Conservation (phyloP, 2,329 filamentous ascomycete species). For the Colletotrichum godetiae region DNA sequence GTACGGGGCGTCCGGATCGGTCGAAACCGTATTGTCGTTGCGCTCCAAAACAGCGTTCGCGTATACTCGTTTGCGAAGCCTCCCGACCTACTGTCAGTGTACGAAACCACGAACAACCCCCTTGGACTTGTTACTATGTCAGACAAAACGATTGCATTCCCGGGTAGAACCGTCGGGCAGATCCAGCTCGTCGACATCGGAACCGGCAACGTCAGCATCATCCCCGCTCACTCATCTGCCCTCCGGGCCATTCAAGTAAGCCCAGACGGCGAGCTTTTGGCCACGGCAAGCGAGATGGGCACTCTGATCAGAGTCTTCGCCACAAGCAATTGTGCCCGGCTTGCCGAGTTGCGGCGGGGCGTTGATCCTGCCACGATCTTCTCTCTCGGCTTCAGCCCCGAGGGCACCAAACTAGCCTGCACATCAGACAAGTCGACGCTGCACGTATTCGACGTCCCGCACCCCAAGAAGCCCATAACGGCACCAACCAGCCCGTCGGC, state of each 20-base stretch:
- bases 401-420: constrained; percentile 82
- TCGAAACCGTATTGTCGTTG: constrained; percentile 80
- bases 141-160: constrained; percentile 80
- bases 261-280: constrained; percentile 81
- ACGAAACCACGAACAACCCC: constrained; percentile 88
- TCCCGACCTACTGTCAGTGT: constrained; percentile 76
- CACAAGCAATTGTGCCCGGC: constrained; percentile 80
- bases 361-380: constrained; percentile 90
- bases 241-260: constrained; percentile 85
- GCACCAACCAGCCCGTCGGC: constrained; percentile 37
- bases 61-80: constrained; percentile 83
- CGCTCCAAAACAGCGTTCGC: constrained; percentile 83
- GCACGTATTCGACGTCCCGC: constrained; percentile 90
- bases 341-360: constrained; percentile 88
- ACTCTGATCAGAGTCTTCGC: constrained; percentile 90
- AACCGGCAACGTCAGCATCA: constrained; percentile 88
- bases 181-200: constrained; percentile 86
- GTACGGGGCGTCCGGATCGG: constrained; percentile 81
- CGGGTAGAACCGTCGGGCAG: constrained; percentile 87
- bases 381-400: constrained; percentile 88
- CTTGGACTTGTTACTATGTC: constrained; percentile 84
- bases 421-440: constrained; percentile 97
- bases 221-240: constrained; percentile 86
- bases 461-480: constrained; percentile 54
- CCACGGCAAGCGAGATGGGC: constrained; percentile 91